Base-by-base conservation (phyloP, 371 early-diverging fungal genomes). In the Mucor saturninus region DNA sequence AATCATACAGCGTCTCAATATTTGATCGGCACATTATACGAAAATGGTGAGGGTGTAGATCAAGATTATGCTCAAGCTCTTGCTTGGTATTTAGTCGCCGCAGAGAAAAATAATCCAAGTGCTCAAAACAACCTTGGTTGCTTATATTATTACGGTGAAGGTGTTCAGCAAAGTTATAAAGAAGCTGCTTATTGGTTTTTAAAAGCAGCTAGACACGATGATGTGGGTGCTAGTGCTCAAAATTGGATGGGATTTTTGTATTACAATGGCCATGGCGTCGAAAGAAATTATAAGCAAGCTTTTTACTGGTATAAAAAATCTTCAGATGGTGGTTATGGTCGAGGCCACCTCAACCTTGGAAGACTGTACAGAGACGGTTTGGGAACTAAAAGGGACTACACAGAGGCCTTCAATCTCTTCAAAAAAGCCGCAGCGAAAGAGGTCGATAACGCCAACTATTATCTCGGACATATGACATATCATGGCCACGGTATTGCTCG, bases 211-310 rank as follows among this genome's bases (percentile, higher is more conserved):
- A 72, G 83, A 63, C 86, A 85, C 67, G 92, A 89, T 4, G 88
- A 91, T 55, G 77, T 91, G 2, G 74, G 91, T 28, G 50, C 50
- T 2, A 74, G 91, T 28, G 50, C 50, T 6, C 86, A 91, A 65
- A 93, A 93, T 57, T 89, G 91, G 7, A 79, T 96, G n/a, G 98
- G 95, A 2, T 94, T 89, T 38, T 92, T 91, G 64, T 93, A 87
- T 67, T 86, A 87, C 56, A 86, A 89, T 67, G 91, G 90, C 13
- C 71, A 89, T n/a, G 93, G 89, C 13, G 77, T 91, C 39, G 64
- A 63, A 14, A 73, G 79, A 59, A 69, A 84, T 53, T 73, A 83
- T 28, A 73, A 67, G 50, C 65, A 68, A 37, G 93, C 93, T 10
- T 80, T 91, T 21, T 67, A 77, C 42, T 83, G 83, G 78, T 92